Conservation (phyloP, 768 basidiomycete genomes). For the Sarcodon aspratus region DNA sequence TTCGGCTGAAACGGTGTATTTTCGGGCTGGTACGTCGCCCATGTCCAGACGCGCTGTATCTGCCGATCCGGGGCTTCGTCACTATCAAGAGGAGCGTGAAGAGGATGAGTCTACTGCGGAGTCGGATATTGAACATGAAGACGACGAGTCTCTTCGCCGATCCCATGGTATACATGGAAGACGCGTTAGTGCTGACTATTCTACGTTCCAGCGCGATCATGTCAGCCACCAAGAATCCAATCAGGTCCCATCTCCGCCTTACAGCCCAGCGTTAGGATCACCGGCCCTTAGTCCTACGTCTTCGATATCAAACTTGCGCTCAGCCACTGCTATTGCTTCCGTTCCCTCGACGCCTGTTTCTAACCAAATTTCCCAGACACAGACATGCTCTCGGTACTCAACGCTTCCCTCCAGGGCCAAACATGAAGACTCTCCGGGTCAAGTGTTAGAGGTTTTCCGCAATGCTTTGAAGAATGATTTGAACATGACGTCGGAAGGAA, state of each 20-base stretch:
- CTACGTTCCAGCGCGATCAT: constrained; percentile 17
- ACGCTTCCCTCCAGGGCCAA: too few species aligned
- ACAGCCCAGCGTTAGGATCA: constrained; percentile 6
- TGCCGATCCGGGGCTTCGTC: constrained; percentile 33
- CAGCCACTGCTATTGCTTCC: constrained; percentile 5
- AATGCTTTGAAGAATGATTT: too few species aligned
- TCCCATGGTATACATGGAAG: constrained; percentile 10
- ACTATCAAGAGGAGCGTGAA: constrained; percentile 27
- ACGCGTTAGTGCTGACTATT: constrained; percentile 20
- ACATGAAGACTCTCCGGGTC: too few species aligned
- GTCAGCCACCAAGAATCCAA: constrained; percentile 15
- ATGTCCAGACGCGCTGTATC: constrained; percentile 32
- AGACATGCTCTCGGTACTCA: too few species aligned
- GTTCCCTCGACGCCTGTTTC: neutral
- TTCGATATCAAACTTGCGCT: constrained; percentile 1
- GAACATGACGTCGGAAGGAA: too few species aligned
- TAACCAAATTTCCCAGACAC: neutral
- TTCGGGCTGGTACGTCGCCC: constrained; percentile 41
- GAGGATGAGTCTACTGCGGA: constrained; percentile 16
- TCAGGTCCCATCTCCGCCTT: constrained; percentile 12
- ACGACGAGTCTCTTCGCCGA: neutral
- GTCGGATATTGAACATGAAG: constrained; percentile 17
- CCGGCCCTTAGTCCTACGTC: constrained; percentile 13
- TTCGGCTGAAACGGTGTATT: constrained; percentile 61
- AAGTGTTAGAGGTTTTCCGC: too few species aligned